These are phyloP conservation scores for Hyaloscypha variabilis DNA, from an alignment of 495 filamentous ascomycete species.

Conservation along the genomic window DNA sequence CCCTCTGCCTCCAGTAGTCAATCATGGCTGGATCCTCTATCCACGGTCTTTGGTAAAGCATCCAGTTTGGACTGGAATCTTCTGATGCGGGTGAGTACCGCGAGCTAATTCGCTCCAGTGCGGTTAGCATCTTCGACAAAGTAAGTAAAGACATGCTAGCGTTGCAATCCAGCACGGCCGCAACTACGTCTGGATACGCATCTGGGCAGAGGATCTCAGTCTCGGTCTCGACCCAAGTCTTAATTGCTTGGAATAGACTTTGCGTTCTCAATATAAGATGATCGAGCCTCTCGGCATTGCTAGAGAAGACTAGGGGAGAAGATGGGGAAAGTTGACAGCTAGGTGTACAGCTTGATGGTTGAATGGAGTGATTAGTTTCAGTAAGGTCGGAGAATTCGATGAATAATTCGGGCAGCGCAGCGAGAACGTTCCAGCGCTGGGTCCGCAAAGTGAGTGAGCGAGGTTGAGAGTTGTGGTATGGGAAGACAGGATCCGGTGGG, in stretches of 20 bases:
- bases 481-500: background rate
- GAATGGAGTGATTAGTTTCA: no score
- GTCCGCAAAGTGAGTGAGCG: background rate
- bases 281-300: background rate
- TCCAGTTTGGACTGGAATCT: no score
- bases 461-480: background rate
- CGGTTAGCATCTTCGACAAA: background rate
- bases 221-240: background rate
- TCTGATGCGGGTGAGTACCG: no score
- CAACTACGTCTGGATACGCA: constrained; percentile 6
- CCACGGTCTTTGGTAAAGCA: background rate
- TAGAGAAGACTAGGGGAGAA: background rate
- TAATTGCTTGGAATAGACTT: background rate
- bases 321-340: no score
- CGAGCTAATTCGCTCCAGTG: no score
- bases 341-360: no score
- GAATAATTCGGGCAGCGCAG: background rate
- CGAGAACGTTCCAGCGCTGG: background rate
- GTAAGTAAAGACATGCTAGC: constrained; percentile 7
- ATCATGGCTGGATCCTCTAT: background rate
- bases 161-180: constrained; percentile 9
- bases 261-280: background rate
- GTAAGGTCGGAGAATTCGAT: background rate
- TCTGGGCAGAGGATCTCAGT: background rate
- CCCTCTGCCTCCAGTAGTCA: background rate